Conservation (phyloP, 2,329 filamentous ascomycete genomes). For the Thermoascus crustaceus region DNA sequence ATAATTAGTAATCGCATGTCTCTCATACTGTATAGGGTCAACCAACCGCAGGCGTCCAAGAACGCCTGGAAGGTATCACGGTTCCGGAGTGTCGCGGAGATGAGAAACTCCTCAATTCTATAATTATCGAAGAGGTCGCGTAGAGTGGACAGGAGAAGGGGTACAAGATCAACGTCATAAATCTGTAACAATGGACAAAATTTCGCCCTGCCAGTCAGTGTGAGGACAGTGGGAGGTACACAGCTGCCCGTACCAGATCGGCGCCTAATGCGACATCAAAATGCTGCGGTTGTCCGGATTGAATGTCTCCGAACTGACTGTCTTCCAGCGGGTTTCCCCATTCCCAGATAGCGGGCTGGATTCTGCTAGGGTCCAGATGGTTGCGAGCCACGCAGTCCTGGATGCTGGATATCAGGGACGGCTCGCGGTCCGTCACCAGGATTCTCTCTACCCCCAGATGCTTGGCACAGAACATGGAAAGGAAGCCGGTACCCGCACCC, state of each 20-base stretch:
- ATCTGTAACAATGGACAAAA: conserved; percentile 38
- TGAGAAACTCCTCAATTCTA: conserved; percentile 45
- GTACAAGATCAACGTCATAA: conserved; percentile 52
- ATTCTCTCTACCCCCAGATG: conserved; percentile 47
- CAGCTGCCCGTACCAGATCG: conserved; percentile 28
- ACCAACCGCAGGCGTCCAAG: conserved; percentile 49
- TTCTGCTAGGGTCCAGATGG: conserved; percentile 13
- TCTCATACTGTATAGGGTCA: background rate
- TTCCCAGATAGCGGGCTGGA: conserved; percentile 33
- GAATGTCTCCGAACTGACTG: background rate
- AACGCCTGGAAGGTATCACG: conserved; percentile 54
- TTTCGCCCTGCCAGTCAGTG: background rate
- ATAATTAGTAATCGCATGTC: background rate
- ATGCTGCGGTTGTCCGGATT: conserved; percentile 1
- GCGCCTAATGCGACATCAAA: conserved; percentile 37
- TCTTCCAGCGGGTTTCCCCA: conserved; percentile 28
- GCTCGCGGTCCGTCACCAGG: conserved; percentile 56
- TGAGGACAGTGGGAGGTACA: background rate
- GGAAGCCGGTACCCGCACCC: conserved; percentile 59
- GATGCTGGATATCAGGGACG: conserved; percentile 32
- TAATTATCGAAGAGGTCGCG: conserved; percentile 49
- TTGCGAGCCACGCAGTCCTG: conserved; percentile 30
- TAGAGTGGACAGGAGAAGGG: conserved; percentile 49
- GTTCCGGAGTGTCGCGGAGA: conserved; percentile 56
- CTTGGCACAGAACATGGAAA: conserved; percentile 56